Base-by-base conservation (phyloP, 2,329 filamentous ascomycete species). In the Cytospora chrysosperma region DNA sequence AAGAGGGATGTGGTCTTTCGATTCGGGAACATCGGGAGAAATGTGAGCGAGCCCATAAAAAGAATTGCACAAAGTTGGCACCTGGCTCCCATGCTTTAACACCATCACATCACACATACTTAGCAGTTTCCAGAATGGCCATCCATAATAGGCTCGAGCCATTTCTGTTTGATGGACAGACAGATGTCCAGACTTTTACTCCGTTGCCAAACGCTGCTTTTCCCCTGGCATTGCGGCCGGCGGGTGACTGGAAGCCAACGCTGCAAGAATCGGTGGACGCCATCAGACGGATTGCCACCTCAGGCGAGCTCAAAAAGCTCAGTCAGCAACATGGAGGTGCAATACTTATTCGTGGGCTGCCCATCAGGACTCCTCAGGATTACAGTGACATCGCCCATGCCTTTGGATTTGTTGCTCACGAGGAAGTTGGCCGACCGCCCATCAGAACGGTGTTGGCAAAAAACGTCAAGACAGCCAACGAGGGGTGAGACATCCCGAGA, bases 381-480 rank as follows among this genome's bases (percentile, higher is more conserved):
- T 77, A 75, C 59, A 75, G 73, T 34, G 65, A 69, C 13, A 61
- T 75, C 10, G 73, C 74, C 6, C 72, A 76, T 61, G 73, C 73
- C 2, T 76, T 76, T 56, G 73, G 74, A 1, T 75, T 75, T 30
- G 56, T 66, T 7, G 67, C 73, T 1, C 72, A 77, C 55, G 68
- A 73, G 51, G 74, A 76, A 58, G 73, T 77, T 26, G 74, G 73
- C 10, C 66, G 74, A 17, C 74, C 73, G 17, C 73, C 74, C 2
- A 61, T 73, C 34, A 67, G 74, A 17, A 76, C 72, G 1, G 65
- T 75, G 0, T 51, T 75, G 26, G 75, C 73, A 0, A 70, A 68
- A 47, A 77, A 77, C 43, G 70, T 76, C 9, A 75, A 75, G 63
- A 76, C 75, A 0, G 74, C 75, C 0, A 76, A 76, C 40, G 74